phyloP scores from a whole-genome alignment of 768 basidiomycete species.

The Leucosporidium yakuticum region DNA sequence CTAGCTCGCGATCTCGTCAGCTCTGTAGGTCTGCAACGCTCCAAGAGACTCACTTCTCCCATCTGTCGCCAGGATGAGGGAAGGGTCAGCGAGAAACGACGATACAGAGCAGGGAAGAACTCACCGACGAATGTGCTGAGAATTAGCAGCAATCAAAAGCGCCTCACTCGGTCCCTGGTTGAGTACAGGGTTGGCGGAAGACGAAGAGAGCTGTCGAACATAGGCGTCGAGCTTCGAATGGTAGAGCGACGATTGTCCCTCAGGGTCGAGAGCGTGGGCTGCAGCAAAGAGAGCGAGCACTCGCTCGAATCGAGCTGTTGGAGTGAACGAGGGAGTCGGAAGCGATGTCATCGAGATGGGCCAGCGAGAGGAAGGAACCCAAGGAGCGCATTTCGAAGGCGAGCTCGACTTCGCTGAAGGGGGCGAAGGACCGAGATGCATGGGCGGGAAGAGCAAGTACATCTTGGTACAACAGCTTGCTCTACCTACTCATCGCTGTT shows the following conservation, averaged over 20 bases:
- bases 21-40: too few species aligned
- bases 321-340: neutral
- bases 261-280: constrained; percentile 4
- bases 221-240: constrained; percentile 8
- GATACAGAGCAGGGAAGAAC: neutral
- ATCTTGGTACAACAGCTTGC: too few species aligned
- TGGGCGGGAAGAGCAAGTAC: too few species aligned
- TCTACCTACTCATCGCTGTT: too few species aligned
- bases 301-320: constrained; percentile 8
- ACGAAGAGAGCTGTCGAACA: neutral
- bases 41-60: too few species aligned
- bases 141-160: constrained; percentile 7
- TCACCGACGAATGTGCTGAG: constrained; percentile 18
- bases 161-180: constrained; percentile 3
- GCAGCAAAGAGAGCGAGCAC: constrained; percentile 7
- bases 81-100: too few species aligned
- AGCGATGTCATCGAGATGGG: neutral
- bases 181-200: neutral
- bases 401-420: too few species aligned
- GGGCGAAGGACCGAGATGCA: too few species aligned
- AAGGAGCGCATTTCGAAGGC: too few species aligned
- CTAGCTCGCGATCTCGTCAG: too few species aligned
- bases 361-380: too few species aligned
- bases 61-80: too few species aligned
- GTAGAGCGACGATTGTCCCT: constrained; percentile 1